These are phyloP conservation scores for Aspergillus sergii DNA, from an alignment of 2,329 filamentous ascomycete genomes.

Conservation along the genomic window DNA sequence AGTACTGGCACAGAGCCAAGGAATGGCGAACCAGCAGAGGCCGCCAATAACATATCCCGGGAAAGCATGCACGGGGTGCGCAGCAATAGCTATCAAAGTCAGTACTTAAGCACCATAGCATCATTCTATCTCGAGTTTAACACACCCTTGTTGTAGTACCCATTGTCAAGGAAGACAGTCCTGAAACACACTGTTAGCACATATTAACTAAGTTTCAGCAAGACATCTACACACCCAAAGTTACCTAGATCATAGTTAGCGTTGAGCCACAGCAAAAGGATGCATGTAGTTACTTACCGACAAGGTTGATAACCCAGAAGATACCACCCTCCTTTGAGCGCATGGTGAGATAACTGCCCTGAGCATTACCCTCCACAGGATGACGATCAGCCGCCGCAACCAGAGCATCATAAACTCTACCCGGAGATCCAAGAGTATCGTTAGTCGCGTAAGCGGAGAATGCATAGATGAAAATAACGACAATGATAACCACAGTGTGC, in stretches of 20 bases:
- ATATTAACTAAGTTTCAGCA: neutral
- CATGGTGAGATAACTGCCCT: conserved; percentile 88
- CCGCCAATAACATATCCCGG: conserved; percentile 88
- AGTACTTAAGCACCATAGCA: neutral
- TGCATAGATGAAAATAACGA: conserved; percentile 84
- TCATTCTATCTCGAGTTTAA: neutral
- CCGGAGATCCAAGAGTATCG: conserved; percentile 71
- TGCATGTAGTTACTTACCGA: conserved; percentile 69
- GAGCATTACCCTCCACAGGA: conserved; percentile 77
- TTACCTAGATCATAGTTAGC: conserved; percentile 25
- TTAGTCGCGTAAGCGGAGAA: conserved; percentile 80
- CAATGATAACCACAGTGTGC: conserved; percentile 72
- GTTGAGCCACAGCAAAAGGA: neutral
- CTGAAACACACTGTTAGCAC: conserved; percentile 33
- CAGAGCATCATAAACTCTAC: conserved; percentile 76
- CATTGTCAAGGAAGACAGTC: conserved; percentile 81
- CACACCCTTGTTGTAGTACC: conserved; percentile 79
- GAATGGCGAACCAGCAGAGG: conserved; percentile 88
- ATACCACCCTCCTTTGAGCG: conserved; percentile 76
- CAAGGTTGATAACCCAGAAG: conserved; percentile 89
- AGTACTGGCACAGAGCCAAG: conserved; percentile 85
- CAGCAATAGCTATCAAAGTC: conserved; percentile 69
- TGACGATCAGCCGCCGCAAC: conserved; percentile 68
- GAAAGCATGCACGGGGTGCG: conserved; percentile 79
- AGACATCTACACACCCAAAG: conserved; percentile 28